These are phyloP conservation scores for Camelina hispida DNA, from an alignment of 345 rosid genomes.

Conservation along the genomic window DNA sequence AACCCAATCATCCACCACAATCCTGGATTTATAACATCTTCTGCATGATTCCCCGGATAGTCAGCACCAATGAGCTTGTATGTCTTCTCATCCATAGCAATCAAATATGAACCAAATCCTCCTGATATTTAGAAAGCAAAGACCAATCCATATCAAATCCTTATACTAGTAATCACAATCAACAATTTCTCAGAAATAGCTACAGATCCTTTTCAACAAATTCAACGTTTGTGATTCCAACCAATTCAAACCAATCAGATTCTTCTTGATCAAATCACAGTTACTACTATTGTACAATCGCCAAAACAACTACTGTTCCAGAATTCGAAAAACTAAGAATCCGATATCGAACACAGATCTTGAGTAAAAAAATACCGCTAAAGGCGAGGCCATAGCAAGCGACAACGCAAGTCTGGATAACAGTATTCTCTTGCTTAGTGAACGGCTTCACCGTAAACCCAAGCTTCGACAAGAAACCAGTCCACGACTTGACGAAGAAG, in stretches of 20 bases:
- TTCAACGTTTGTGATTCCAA: slow-evolving; percentile 11
- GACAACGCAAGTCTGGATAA: slow-evolving; percentile 95
- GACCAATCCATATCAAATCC: slow-evolving; percentile 8
- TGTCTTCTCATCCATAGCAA: slow-evolving; percentile 88
- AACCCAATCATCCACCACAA: slow-evolving; percentile 93
- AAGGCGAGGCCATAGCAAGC: slow-evolving; percentile 95
- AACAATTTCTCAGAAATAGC: slow-evolving; percentile 5
- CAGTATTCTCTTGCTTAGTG: slow-evolving; percentile 92
- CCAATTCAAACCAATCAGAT: not conserved
- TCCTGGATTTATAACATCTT: slow-evolving; percentile 81
- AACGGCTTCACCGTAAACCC: slow-evolving; percentile 71
- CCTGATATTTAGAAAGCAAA: slow-evolving; percentile 47
- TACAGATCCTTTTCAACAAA: not conserved
- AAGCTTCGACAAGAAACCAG: slow-evolving; percentile 61
- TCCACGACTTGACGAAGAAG: slow-evolving; percentile 94
- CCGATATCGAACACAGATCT: not conserved
- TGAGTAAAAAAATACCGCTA: slow-evolving; percentile 55
- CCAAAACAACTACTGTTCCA: not conserved
- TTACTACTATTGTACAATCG: not conserved
- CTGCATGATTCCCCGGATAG: slow-evolving; percentile 76
- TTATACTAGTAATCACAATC: not conserved
- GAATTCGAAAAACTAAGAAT: slow-evolving; percentile 10
- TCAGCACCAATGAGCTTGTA: slow-evolving; percentile 83
- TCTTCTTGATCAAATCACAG: not conserved
- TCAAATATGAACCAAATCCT: slow-evolving; percentile 85